Evolutionary conservation across 2,329 filamentous ascomycete species (phyloP).

Genomic region (Curvularia sp.): DNA sequence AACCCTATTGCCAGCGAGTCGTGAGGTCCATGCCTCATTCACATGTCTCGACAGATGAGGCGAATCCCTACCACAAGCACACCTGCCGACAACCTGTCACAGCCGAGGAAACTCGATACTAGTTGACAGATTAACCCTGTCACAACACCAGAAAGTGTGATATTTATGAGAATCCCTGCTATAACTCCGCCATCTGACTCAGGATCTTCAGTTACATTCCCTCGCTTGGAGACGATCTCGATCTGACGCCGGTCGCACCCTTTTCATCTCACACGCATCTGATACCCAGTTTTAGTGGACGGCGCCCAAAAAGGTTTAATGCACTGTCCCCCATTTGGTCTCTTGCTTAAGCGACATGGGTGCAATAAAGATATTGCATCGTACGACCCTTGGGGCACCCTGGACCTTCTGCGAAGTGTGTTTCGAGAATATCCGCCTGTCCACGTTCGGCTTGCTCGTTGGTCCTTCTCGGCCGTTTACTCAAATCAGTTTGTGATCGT

Average conservation of each 20-base stretch:
- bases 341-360: conserved; percentile 28
- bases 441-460: conserved; percentile 7
- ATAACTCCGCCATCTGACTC: conserved; percentile 15
- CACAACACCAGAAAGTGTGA: conserved; percentile 10
- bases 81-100: conserved; percentile 8
- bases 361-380: conserved; percentile 24
- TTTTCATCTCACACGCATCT: conserved; percentile 22
- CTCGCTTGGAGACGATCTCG: conserved; percentile 19
- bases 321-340: conserved; percentile 12
- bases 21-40: conserved; percentile 7
- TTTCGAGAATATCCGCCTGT: conserved; percentile 18
- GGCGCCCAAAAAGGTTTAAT: conserved; percentile 21
- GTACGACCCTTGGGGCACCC: conserved; percentile 24
- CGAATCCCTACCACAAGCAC: conserved; percentile 13
- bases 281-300: conserved; percentile 18
- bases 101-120: conserved; percentile 8
- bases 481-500: conserved; percentile 16
- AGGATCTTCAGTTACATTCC: conserved; percentile 12
- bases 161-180: conserved; percentile 8
- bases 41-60: conserved; percentile 11
- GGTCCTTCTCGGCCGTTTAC: conserved; percentile 8
- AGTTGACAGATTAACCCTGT: conserved; percentile 8
- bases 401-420: conserved; percentile 15
- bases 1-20: conserved; percentile 7
- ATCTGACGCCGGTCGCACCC: conserved; percentile 19